Conservation (phyloP, 192 early-diverging fungal species). For the Rhizophagus sp. region DNA sequence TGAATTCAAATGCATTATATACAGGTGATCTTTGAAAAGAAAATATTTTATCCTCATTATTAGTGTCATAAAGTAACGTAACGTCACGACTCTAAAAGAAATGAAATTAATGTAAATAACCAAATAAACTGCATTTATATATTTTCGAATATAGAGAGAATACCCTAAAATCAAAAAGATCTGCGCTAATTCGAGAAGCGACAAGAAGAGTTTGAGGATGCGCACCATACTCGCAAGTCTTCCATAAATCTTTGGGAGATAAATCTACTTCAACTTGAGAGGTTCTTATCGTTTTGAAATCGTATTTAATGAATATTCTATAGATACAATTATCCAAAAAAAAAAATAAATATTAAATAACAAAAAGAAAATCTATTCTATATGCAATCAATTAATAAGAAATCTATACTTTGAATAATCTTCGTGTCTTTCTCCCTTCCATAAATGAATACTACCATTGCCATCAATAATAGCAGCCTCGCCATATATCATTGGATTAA, state of each 20-base stretch:
- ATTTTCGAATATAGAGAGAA: not conserved
- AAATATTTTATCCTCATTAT: slow-evolving; percentile 16
- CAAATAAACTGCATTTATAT: not conserved
- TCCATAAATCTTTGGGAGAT: slow-evolving; percentile 5
- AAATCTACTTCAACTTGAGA: not conserved
- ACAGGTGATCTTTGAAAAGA: slow-evolving; percentile 12
- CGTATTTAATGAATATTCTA: not conserved
- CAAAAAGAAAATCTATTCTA: too few species aligned
- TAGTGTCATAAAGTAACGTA: not conserved
- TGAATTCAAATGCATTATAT: slow-evolving; percentile 1
- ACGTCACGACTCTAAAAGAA: not conserved
- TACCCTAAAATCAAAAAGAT: slow-evolving; percentile 31
- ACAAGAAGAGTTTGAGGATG: slow-evolving; percentile 25
- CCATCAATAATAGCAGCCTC: slow-evolving; percentile 28
- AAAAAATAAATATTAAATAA: not conserved
- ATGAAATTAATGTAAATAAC: not conserved
- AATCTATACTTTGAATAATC: not conserved
- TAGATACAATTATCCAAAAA: not conserved
- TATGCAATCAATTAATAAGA: not conserved
- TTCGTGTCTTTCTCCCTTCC: slow-evolving; percentile 17
- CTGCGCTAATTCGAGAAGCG: not conserved
- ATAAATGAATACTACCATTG: slow-evolving; percentile 22
- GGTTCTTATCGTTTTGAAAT: not conserved
- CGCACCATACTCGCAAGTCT: slow-evolving; percentile 15
- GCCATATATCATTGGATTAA: slow-evolving; percentile 28